These are phyloP conservation scores for Metahyphopichia silvanorum DNA, from an alignment of 805 yeast species.

Conservation along the genomic window DNA sequence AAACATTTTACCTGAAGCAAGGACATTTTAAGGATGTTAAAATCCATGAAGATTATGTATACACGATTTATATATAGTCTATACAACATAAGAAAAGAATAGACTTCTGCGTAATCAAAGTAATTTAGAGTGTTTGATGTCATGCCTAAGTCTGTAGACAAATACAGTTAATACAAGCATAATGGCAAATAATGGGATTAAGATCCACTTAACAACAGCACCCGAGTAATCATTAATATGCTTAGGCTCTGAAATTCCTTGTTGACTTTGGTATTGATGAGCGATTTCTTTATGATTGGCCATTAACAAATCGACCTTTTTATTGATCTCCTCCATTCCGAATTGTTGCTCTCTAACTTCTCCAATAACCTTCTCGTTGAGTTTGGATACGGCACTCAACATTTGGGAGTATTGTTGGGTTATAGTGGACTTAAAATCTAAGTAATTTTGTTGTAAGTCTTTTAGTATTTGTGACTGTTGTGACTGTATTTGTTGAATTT, in stretches of 20 bases:
- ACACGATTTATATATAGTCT: too few relatives aligned
- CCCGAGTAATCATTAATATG: slow-evolving; percentile 1
- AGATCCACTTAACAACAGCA: slow-evolving; percentile 33
- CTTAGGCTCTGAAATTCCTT: not conserved
- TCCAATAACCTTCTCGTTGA: slow-evolving; percentile 36
- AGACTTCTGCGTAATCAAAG: too few relatives aligned
- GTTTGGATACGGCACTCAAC: slow-evolving; percentile 23
- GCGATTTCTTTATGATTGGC: slow-evolving; percentile 35
- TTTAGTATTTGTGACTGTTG: slow-evolving; percentile 14
- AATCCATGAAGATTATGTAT: too few relatives aligned
- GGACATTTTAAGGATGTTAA: too few relatives aligned
- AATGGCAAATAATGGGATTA: slow-evolving; percentile 39
- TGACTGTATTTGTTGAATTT: slow-evolving; percentile 12
- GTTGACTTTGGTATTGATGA: slow-evolving; percentile 20
- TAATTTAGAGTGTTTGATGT: slow-evolving; percentile 60
- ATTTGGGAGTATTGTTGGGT: slow-evolving; percentile 30
- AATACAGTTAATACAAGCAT: slow-evolving; percentile 41
- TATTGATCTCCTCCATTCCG: slow-evolving; percentile 28
- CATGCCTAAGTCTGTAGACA: slow-evolving; percentile 55
- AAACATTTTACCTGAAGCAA: too few relatives aligned
- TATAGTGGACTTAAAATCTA: slow-evolving; percentile 23
- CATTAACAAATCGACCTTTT: slow-evolving; percentile 40
- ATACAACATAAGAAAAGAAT: too few relatives aligned
- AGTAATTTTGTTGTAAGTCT: slow-evolving; percentile 15
- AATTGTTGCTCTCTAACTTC: slow-evolving; percentile 40